Percentiles rank a stretch among this genome's conserved stretches.
Evolutionary conservation across 139 green algal species (phyloP).

Genomic region (Chlamydomonas asymmetrica): DNA sequence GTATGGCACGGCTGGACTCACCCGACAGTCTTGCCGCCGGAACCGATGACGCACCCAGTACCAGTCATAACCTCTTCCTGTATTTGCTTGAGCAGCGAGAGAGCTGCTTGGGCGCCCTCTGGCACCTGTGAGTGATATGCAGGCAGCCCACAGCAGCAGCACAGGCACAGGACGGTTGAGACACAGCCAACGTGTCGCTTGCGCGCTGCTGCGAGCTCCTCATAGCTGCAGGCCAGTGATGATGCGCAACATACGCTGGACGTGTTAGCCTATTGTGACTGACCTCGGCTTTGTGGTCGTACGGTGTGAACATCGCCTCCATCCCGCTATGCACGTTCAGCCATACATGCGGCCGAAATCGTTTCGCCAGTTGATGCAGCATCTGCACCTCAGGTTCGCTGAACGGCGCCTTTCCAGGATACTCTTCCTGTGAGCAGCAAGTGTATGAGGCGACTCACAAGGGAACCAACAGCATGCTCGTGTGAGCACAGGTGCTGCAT

Average conservation of each 20-base stretch:
- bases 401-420: constrained; percentile 36
- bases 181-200: too few relatives aligned
- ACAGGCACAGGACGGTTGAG: too few relatives aligned
- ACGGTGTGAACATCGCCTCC: constrained; percentile 96
- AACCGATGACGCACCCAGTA: constrained; percentile 77
- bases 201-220: too few relatives aligned
- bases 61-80: constrained; percentile 64
- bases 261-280: too few relatives aligned
- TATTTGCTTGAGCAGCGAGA: constrained; percentile 74
- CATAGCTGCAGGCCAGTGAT: too few relatives aligned
- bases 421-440: too few relatives aligned
- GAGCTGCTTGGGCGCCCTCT: constrained; percentile 35
- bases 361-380: constrained; percentile 57
- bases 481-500: too few relatives aligned
- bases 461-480: too few relatives aligned
- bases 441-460: too few relatives aligned
- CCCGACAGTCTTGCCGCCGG: constrained; percentile 90
- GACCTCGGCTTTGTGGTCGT: constrained; percentile 76
- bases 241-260: too few relatives aligned
- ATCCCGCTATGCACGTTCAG: constrained; percentile 96
- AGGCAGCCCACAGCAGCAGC: not conserved
- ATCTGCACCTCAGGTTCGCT: constrained; percentile 91
- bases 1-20: constrained; percentile 34
- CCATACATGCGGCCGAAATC: constrained; percentile 88
- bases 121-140: constrained; percentile 23